Conservation (phyloP, 2,329 filamentous ascomycete genomes). For the Venturia pyrina region DNA sequence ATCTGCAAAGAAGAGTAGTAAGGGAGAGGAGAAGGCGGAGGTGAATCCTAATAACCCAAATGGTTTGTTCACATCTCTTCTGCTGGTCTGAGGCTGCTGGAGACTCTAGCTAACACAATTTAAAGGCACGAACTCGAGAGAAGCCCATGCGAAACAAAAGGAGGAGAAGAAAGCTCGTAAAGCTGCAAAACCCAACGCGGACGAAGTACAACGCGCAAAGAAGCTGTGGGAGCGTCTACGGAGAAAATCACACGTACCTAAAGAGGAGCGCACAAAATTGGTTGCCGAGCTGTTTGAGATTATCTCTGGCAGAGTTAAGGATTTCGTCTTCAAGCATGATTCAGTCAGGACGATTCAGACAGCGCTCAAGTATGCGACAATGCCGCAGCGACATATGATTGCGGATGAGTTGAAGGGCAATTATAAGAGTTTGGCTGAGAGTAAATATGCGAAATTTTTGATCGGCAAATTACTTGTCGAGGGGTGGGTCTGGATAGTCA, state of each 20-base stretch:
- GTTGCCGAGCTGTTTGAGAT: constrained; percentile 86
- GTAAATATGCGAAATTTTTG: constrained; percentile 93
- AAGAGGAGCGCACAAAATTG: constrained; percentile 77
- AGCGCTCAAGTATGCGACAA: constrained; percentile 87
- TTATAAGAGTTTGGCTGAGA: constrained; percentile 79
- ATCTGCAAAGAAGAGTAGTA: neutral
- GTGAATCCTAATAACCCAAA: neutral
- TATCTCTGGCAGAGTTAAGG: constrained; percentile 81
- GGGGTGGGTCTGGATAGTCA: constrained; percentile 31
- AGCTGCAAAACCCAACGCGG: constrained; percentile 84
- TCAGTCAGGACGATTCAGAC: constrained; percentile 94
- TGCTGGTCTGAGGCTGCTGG: neutral
- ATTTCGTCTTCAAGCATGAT: constrained; percentile 98
- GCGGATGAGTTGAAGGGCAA: constrained; percentile 76
- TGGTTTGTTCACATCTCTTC: neutral
- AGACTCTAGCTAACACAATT: neutral
- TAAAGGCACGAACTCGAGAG: constrained; percentile 60
- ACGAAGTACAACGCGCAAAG: constrained; percentile 80
- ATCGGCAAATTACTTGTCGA: constrained; percentile 94
- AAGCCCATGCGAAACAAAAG: constrained; percentile 91
- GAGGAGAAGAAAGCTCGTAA: constrained; percentile 79
- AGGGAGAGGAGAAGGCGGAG: neutral
- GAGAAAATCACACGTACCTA: constrained; percentile 84
- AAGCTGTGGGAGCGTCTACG: constrained; percentile 94
- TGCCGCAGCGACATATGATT: constrained; percentile 76